phyloP scores from a whole-genome alignment of 106 monocot species.

The Hemerocallis citrina region DNA sequence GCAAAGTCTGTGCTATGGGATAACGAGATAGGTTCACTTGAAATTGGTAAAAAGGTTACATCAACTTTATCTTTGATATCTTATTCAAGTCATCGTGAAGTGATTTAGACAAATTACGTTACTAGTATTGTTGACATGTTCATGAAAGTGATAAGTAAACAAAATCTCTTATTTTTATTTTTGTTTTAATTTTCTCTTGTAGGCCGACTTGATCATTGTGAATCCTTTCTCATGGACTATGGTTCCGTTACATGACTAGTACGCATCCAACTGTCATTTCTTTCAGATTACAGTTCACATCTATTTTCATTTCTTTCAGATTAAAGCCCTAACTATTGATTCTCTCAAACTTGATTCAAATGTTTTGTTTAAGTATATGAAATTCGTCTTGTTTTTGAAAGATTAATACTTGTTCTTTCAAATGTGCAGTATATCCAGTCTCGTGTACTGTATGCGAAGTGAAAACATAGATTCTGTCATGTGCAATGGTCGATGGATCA shows the following conservation, averaged over 20 bases:
- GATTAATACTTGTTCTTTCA: neutral
- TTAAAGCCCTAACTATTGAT: neutral
- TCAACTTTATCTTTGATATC: neutral
- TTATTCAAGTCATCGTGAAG: too few relatives aligned
- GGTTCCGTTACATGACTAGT: slow-evolving; percentile 86
- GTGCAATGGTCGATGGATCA: slow-evolving; percentile 89
- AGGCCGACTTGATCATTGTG: slow-evolving; percentile 79
- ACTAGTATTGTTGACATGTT: too few relatives aligned
- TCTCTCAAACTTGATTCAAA: neutral
- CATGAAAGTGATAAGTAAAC: too few relatives aligned
- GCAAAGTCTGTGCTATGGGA: slow-evolving; percentile 90
- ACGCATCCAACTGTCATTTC: neutral
- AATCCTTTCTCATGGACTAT: slow-evolving; percentile 87
- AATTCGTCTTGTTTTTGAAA: neutral
- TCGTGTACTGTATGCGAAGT: slow-evolving; percentile 80
- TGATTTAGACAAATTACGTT: too few relatives aligned
- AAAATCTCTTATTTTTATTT: neutral
- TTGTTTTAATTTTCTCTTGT: slow-evolving; percentile 7
- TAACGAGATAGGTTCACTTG: slow-evolving; percentile 80
- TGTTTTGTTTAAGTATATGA: neutral
- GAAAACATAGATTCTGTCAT: slow-evolving; percentile 88
- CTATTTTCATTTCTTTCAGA: neutral
- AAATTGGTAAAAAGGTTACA: slow-evolving; percentile 86
- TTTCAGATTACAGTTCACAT: neutral
- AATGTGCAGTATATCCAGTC: slow-evolving; percentile 67